Evolutionary conservation across 768 basidiomycete species (phyloP).

Genomic region (Botryobasidium botryosum): DNA sequence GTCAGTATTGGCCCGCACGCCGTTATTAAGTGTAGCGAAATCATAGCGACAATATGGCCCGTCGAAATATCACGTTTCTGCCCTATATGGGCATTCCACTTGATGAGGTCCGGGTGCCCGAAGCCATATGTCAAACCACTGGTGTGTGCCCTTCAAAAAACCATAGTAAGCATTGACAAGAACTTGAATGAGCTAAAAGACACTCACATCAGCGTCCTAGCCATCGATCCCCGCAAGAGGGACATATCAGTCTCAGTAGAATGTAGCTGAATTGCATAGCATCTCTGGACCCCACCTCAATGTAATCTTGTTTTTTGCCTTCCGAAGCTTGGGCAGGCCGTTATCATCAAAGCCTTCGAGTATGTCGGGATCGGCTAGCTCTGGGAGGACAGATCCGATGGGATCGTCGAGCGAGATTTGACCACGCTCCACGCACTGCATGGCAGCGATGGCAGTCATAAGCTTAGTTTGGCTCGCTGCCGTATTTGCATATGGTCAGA

Average conservation of each 20-base stretch:
- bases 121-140: not conserved
- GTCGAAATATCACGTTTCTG: not conserved
- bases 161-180: too few relatives aligned
- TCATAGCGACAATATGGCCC: too few relatives aligned
- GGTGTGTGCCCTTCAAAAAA: not conserved
- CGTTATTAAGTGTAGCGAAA: too few relatives aligned
- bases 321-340: not conserved
- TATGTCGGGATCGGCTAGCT: not conserved
- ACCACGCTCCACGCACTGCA: too few relatives aligned
- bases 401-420: conserved; percentile 1
- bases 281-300: not conserved
- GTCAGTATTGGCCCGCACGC: too few relatives aligned
- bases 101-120: not conserved
- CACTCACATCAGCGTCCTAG: too few relatives aligned
- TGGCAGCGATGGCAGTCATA: not conserved
- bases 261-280: too few relatives aligned
- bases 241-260: too few relatives aligned
- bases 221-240: too few relatives aligned
- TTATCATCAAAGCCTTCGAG: not conserved
- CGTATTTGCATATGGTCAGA: too few relatives aligned
- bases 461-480: conserved; percentile 1
- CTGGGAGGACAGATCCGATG: not conserved
- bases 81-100: too few relatives aligned
- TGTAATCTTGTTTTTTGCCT: not conserved
- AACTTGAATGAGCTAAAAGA: too few relatives aligned